phyloP scores from a whole-genome alignment of 2,329 filamentous ascomycete species.

The Diplodia mutila region DNA sequence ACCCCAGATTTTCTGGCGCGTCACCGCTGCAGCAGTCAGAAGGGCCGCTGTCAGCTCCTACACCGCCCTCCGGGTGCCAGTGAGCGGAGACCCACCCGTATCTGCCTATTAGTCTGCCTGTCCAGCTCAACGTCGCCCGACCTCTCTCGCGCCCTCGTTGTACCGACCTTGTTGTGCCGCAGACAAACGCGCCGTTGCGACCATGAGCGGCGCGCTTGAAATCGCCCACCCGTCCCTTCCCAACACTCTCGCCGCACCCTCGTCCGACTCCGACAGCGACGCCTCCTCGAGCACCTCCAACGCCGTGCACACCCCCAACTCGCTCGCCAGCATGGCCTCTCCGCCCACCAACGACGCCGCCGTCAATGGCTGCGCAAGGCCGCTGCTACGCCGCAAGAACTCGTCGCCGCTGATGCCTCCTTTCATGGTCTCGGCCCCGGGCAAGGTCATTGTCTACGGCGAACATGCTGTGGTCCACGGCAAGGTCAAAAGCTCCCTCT shows the following conservation, averaged over 20 bases:
- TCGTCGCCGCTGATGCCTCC: constrained; percentile 72
- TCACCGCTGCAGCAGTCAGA: constrained; percentile 2
- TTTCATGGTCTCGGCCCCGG: constrained; percentile 97
- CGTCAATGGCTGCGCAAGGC: constrained; percentile 20
- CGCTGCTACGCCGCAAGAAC: constrained; percentile 28
- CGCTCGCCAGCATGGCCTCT: constrained; percentile 17
- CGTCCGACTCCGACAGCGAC: constrained; percentile 15
- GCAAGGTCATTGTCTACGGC: constrained; percentile 97
- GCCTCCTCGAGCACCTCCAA: constrained; percentile 11
- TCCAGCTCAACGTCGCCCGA: background rate
- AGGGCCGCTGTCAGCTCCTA: constrained; percentile 7
- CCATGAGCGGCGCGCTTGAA: constrained; percentile 22
- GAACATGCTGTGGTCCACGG: constrained; percentile 98
- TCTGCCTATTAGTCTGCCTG: constrained; percentile 6
- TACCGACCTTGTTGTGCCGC: background rate
- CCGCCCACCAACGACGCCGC: background rate
- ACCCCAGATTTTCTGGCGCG: constrained; percentile 25
- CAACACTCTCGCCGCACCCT: constrained; percentile 7
- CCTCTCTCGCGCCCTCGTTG: background rate
- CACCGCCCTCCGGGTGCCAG: constrained; percentile 6
- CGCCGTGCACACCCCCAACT: constrained; percentile 12
- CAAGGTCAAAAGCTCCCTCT: constrained; percentile 63
- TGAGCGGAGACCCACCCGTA: constrained; percentile 4
- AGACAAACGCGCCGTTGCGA: background rate
- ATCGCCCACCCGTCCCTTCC: constrained; percentile 2